These are phyloP conservation scores for Auriscalpium vulgare DNA, from an alignment of 768 basidiomycete genomes.

Conservation along the genomic window DNA sequence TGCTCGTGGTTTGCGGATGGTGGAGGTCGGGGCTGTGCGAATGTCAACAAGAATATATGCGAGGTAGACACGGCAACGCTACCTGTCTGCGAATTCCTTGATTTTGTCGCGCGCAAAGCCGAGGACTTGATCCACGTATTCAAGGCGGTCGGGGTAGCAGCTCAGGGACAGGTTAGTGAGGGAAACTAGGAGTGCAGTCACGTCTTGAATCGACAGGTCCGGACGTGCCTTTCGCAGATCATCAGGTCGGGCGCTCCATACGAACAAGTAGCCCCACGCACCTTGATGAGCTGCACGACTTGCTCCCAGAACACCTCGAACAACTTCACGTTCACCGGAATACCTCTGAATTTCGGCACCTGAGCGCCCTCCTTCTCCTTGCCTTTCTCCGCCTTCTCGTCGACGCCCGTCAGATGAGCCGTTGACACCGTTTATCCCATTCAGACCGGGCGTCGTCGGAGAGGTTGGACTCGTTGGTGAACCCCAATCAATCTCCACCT, in stretches of 20 bases:
- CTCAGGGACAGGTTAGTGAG: conserved; percentile 91
- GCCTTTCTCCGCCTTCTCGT: conserved; percentile 36
- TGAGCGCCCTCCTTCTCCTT: conserved; percentile 46
- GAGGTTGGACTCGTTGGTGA: conserved; percentile 21
- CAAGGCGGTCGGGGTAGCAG: conserved; percentile 94
- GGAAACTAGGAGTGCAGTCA: conserved; percentile 93
- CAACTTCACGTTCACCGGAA: conserved; percentile 89
- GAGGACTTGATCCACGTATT: conserved; percentile 95
- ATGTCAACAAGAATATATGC: conserved; percentile 3
- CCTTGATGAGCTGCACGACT: conserved; percentile 96
- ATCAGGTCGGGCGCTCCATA: conserved; percentile 3
- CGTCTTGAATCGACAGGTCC: conserved; percentile 94
- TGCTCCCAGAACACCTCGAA: conserved; percentile 99
- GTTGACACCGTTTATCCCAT: conserved; percentile 2
- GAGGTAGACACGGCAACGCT: conserved; percentile 5
- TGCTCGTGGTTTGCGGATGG: conserved; percentile 75
- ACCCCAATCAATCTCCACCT: conserved; percentile 14
- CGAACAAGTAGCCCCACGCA: conserved; percentile 19
- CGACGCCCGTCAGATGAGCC: conserved; percentile 13
- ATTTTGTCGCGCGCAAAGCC: conserved; percentile 84
- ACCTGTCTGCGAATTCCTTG: conserved; percentile 79
- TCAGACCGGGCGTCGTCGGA: conserved; percentile 5
- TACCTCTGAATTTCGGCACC: conserved; percentile 84
- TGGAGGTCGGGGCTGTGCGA: conserved; percentile 74
- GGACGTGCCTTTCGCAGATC: conserved; percentile 68